A percentile compares a stretch with the other conserved stretches of the same genome.
These are phyloP conservation scores for Psilocybe sp. DNA, from an alignment of 768 basidiomycete genomes.

Conservation along the genomic window DNA sequence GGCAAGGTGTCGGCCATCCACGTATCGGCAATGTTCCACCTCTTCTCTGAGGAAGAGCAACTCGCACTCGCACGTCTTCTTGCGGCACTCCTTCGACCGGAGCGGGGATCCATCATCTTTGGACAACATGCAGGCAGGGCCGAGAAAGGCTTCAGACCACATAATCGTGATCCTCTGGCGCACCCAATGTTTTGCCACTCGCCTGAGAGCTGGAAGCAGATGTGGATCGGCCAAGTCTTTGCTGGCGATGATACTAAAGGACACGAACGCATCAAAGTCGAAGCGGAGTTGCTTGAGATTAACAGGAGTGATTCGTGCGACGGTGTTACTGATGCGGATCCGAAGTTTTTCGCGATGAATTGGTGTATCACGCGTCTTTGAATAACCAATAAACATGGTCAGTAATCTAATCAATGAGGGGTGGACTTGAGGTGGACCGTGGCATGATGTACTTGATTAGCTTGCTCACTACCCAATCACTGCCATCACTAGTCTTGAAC, in stretches of 20 bases:
- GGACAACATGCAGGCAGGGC: constrained; percentile 30
- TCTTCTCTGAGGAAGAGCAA: constrained; percentile 28
- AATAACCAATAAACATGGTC: too few species aligned
- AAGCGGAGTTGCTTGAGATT: neutral
- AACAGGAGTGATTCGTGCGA: neutral
- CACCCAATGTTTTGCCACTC: constrained; percentile 31
- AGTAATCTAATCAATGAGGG: too few species aligned
- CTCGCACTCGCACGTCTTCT: constrained; percentile 23
- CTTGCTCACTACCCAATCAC: too few species aligned
- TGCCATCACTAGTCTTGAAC: too few species aligned
- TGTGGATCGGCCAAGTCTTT: constrained; percentile 23
- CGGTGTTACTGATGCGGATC: neutral
- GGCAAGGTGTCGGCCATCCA: constrained; percentile 46
- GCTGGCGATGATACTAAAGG: constrained; percentile 2
- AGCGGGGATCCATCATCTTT: constrained; percentile 27
- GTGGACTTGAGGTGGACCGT: too few species aligned
- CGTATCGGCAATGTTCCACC: constrained; percentile 29
- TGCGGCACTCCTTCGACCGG: constrained; percentile 25
- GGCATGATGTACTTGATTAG: too few species aligned
- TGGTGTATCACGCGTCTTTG: neutral
- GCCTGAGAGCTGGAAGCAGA: constrained; percentile 27
- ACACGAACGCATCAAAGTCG: constrained; percentile 1
- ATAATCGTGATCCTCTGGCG: neutral
- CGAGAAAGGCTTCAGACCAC: constrained; percentile 23
- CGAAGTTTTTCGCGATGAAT: neutral